Evolutionary conservation across 768 basidiomycete species (phyloP).

Genomic region (Suillus paluster): DNA sequence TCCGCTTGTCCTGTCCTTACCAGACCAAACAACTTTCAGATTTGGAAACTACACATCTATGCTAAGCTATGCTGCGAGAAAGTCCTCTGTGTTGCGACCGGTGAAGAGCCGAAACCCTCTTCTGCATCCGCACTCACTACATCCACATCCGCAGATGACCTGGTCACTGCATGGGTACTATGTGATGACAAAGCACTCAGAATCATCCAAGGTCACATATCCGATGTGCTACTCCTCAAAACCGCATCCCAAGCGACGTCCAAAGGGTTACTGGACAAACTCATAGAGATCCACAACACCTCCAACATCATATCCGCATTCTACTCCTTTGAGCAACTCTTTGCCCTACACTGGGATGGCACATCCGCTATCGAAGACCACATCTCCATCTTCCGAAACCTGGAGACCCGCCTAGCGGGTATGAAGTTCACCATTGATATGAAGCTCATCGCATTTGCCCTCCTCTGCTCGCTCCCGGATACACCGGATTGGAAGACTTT

Average conservation of each 20-base stretch:
- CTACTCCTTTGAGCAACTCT: not conserved
- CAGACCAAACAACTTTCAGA: not conserved
- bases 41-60: not conserved
- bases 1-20: not conserved
- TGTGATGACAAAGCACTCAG: not conserved
- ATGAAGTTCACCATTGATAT: slow-evolving; percentile 7
- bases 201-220: not conserved
- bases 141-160: not conserved
- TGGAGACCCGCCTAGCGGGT: slow-evolving; percentile 5
- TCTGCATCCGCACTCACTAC: not conserved
- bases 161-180: not conserved
- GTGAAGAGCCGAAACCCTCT: not conserved
- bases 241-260: too few relatives aligned
- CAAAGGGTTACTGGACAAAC: not conserved
- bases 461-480: slow-evolving; percentile 3
- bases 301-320: not conserved
- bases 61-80: not conserved
- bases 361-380: not conserved
- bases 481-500: slow-evolving; percentile 6
- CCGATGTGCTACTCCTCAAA: too few relatives aligned
- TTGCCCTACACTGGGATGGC: not conserved
- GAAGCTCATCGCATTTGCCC: slow-evolving; percentile 6
- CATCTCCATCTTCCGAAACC: not conserved
- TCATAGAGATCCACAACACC: not conserved
- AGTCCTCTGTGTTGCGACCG: not conserved